Evolutionary conservation across 2,329 filamentous ascomycete genomes (phyloP).

Genomic region (Calycina marina): DNA sequence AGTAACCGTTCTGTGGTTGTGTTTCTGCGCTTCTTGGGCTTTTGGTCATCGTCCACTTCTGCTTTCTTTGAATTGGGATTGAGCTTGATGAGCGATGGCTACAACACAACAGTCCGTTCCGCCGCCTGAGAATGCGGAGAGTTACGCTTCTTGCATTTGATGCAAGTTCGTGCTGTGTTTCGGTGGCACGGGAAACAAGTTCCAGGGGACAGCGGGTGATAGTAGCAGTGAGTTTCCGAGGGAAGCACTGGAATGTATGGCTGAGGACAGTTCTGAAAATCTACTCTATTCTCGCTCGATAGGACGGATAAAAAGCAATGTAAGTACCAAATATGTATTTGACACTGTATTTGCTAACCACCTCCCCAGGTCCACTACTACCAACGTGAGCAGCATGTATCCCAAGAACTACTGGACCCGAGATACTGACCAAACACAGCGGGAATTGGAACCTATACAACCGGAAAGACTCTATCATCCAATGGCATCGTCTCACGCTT

Average conservation of each 20-base stretch:
- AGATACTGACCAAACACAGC: conserved; percentile 1
- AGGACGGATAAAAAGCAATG: neutral
- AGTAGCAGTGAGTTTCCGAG: neutral
- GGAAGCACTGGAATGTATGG: neutral
- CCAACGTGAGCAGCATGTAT: neutral
- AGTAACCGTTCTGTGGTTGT: too few relatives aligned
- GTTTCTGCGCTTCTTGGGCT: too few relatives aligned
- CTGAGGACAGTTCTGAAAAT: neutral
- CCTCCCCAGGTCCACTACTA: too few relatives aligned
- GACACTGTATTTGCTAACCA: too few relatives aligned
- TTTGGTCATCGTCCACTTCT: too few relatives aligned
- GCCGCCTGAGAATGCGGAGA: too few relatives aligned
- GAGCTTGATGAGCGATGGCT: too few relatives aligned
- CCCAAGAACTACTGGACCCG: neutral
- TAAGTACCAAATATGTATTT: too few relatives aligned
- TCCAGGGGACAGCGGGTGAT: neutral
- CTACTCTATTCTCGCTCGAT: neutral
- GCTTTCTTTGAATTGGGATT: too few relatives aligned
- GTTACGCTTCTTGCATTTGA: too few relatives aligned
- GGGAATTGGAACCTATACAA: conserved; percentile 8
- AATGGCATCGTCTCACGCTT: conserved; percentile 1
- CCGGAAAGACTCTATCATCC: conserved; percentile 1
- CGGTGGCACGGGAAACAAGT: conserved; percentile 6
- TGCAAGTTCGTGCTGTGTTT: conserved; percentile 8
- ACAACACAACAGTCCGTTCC: too few relatives aligned